These are phyloP conservation scores for Anisogramma anomala DNA, from an alignment of 2,329 filamentous ascomycete genomes.

Conservation along the genomic window DNA sequence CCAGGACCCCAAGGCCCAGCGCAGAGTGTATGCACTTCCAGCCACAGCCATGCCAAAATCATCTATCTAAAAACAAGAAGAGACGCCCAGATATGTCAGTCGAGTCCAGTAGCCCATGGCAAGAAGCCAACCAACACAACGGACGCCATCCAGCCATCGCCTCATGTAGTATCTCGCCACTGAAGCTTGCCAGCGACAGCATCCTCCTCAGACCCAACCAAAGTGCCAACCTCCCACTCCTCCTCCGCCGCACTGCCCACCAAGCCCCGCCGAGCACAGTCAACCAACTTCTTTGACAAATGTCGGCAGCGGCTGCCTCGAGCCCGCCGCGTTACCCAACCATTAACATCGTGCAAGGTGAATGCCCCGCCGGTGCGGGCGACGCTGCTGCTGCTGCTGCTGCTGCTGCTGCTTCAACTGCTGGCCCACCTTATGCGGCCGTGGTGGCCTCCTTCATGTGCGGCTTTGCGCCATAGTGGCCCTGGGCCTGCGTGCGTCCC, in stretches of 20 bases:
- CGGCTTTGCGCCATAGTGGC: conserved; percentile 15
- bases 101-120: background rate
- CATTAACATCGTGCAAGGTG: too few species aligned
- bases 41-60: background rate
- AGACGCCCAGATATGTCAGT: background rate
- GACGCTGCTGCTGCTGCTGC: too few species aligned
- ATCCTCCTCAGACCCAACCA: conserved; percentile 10
- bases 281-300: conserved; percentile 14
- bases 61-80: background rate
- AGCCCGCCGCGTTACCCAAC: too few species aligned
- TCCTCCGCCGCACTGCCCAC: background rate
- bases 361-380: too few species aligned
- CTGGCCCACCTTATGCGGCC: conserved; percentile 10
- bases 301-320: conserved; percentile 10
- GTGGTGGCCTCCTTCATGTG: conserved; percentile 28
- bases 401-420: too few species aligned
- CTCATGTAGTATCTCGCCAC: conserved; percentile 2
- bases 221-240: conserved; percentile 12
- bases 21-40: too few species aligned
- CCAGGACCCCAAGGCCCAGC: too few species aligned
- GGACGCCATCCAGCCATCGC: conserved; percentile 6
- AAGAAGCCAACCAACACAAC: conserved; percentile 10
- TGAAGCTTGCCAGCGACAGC: conserved; percentile 10
- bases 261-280: conserved; percentile 14
- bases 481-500: conserved; percentile 29